Evolutionary conservation across 2,329 filamentous ascomycete genomes (phyloP), one percentile per base, ranked within the genome.

Genomic region (Claviceps africana): DNA sequence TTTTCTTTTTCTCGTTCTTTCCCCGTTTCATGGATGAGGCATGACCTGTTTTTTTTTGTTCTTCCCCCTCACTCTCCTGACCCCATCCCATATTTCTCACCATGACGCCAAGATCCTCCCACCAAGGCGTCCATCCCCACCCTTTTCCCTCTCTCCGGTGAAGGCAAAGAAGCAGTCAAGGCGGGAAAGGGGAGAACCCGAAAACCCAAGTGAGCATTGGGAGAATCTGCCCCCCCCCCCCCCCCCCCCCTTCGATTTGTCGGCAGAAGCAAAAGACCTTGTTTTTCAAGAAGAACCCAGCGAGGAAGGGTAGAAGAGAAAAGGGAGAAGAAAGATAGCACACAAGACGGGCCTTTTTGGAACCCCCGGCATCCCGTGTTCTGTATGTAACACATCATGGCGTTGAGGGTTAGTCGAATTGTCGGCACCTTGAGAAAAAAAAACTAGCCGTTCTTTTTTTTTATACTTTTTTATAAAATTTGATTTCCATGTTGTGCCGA

Each of bases 341-440:
- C 4, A 11, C 56, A 58, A 58, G 61, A 45, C 7, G 22, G 15
- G 22, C 8, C 25, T 19, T 55, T 56, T 58, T 25, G 25, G 42
- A 13, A 57, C 39, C 57, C 57, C 60, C 60, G 61, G 63, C 19
- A 61, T 62, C 62, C 61, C 60, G 59, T 62, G 61, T 65, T 64
- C 55, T 59, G 61, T 59, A 62, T 60, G 61, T 59, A 61, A 54
- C 56, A 56, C 64, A 58, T 58, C 60, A 62, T 60, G 65, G 67
- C 67, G 67, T 67, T 68, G 66, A 61, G 63, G 66, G 51, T 62
- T 61, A 58, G 64, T 61, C 61, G 59, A 61, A 58, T 53, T 30
- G 58, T 60, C 59, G 61, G 59, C 60, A 61, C 55, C 60, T 59
- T 25, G 53, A 61, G 57, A 62, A 9, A 33, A 9, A 33, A 47